Base-by-base conservation (phyloP, 2,329 filamentous ascomycete species). In the Fusarium sororula region DNA sequence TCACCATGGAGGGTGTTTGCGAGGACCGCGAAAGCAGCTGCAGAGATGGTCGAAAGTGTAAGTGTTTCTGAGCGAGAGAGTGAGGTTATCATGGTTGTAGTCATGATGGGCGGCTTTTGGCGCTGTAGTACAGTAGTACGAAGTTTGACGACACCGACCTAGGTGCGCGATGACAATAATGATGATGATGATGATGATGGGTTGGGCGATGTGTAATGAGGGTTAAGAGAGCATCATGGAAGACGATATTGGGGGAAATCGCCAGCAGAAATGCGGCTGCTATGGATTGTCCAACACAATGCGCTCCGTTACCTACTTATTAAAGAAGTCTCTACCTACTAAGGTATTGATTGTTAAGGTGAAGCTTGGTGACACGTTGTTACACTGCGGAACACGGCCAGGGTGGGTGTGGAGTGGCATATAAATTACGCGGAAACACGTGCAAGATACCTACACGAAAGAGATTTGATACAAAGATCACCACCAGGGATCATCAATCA, bases 1-100 rank as follows among this genome's bases (percentile, higher is more conserved):
- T 98, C 93, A 75, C 90, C 93, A 68, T 91, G 90, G 80, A 98
- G 92, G 44, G 94, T 94, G 81, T 96, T 96, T 72, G 89, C 86
- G 73, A 98, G 88, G 74, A 98, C 87, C 66, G 90, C 91, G 75
- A 93, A 81, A 79, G 93, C 94, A 63, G 90, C 90, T 74, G 90
- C 87, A 50, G 91, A 89, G 63, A 98, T 84, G 24, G 90, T 85
- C 73, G 93, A 79, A 71, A 91, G 87, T 60, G 82, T 82, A 72
- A 89, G 79, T n/a, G 86, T 84, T 81, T 91, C 90, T 59, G 81
- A 80, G 70, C 82, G 82, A 59, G 89, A 87, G 75, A 91, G 89
- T 44, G 78, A 75, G 22, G 80, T 80, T 20, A 72, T 65, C 26
- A 81, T 77, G 44, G 80, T 71, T 60, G 78, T 62, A 38, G 79